Conservation (phyloP, 2,329 filamentous ascomycete species). For the Fusarium duplospermum region DNA sequence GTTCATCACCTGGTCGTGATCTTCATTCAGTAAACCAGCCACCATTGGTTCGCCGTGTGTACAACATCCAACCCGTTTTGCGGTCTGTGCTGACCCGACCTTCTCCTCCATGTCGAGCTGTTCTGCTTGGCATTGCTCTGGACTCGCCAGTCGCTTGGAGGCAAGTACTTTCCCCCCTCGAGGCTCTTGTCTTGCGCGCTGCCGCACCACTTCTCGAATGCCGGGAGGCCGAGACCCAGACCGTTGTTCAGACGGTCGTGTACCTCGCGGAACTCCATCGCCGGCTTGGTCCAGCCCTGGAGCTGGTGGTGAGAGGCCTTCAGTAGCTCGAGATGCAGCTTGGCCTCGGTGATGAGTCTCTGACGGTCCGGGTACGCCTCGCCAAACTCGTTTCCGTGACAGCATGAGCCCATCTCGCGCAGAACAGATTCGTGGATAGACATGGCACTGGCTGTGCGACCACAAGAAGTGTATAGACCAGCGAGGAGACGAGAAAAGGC, state of each 20-base stretch:
- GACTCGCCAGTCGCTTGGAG: constrained; percentile 32
- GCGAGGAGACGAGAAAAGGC: constrained; percentile 41
- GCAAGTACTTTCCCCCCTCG: constrained; percentile 34
- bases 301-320: constrained; percentile 31
- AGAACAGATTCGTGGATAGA: constrained; percentile 36
- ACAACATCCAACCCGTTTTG: constrained; percentile 28
- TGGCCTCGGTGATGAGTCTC: constrained; percentile 25
- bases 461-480: constrained; percentile 29
- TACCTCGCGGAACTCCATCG: constrained; percentile 32
- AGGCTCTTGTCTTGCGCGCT: constrained; percentile 25
- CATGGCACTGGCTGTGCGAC: constrained; percentile 32
- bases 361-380: constrained; percentile 23
- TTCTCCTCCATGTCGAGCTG: constrained; percentile 18
- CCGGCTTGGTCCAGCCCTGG: constrained; percentile 33
- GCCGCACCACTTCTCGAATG: constrained; percentile 38
- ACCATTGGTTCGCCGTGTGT: constrained; percentile 30
- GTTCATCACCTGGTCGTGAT: not conserved
- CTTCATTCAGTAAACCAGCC: constrained; percentile 22
- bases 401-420: constrained; percentile 37
- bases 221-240: constrained; percentile 28
- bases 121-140: constrained; percentile 20
- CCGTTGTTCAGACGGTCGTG: constrained; percentile 28
- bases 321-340: constrained; percentile 36
- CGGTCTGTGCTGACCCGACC: constrained; percentile 7
- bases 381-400: constrained; percentile 8